Evolutionary conservation across 805 yeast genomes (phyloP), one percentile per base, ranked within the genome.

Genomic region (Nakazawaea siamensis): DNA sequence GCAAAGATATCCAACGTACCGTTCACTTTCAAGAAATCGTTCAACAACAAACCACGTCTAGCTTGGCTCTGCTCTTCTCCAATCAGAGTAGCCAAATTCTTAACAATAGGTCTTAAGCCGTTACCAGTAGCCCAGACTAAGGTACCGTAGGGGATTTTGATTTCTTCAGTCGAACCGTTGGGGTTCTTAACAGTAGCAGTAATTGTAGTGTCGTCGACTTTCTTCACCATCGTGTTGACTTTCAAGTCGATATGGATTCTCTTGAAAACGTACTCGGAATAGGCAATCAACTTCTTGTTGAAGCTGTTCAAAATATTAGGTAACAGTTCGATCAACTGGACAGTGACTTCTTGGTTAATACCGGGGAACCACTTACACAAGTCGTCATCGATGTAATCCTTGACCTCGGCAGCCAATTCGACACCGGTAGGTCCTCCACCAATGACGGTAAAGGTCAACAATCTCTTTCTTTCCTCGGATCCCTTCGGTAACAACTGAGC

Each of bases 361-460:
- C 72, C 80, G 28, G 97, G 97, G 64, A 84, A 80, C 87, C 94
- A 84, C 62, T 80, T 83, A 50, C 66, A 63, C 61, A 88, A 70
- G 60, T 88, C 97, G 59, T 88, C 94, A 58, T 83, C 87, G 43
- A 87, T 82, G 62, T 84, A 90, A 61, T 88, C 97, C 64, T 83
- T 94, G 49, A 88, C 66, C 63, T 90, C 97, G 52, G 95, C 97
- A 47, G 97, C 96, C 50, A 87, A 82, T 64, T 87, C 97, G 43
- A 88, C 96, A 66, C 97, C 97, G 29, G 97, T 88, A 56, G 97
- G 97, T 45, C 97, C 97, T 62, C 97, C 97, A 52, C 97, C 97
- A 47, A 92, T 94, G 43, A 90, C 94, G 43, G 90, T 90, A 49
- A 87, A 79, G 43, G 80, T 81, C 55, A 88, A 71, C 50, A 90